phyloP scores from a whole-genome alignment of 1,284 basidiomycete genomes.

The Xanthoconium separans region DNA sequence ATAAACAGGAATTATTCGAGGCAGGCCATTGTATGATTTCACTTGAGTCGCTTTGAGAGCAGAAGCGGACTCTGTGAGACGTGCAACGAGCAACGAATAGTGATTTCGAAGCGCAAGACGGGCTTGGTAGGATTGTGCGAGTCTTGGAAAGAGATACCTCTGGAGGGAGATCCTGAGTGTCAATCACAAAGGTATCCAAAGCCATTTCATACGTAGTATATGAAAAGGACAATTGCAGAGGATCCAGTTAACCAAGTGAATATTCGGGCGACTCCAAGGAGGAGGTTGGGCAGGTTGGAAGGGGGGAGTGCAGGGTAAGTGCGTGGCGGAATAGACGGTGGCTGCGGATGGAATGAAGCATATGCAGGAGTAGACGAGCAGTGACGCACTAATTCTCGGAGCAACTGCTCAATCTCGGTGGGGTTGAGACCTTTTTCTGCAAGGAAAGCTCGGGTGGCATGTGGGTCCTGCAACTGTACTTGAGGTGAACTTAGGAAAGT shows the following conservation, averaged over 20 bases:
- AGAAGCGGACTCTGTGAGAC: constrained; percentile 52
- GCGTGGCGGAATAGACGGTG: constrained; percentile 58
- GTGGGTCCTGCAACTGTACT: constrained; percentile 54
- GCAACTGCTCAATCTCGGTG: constrained; percentile 58
- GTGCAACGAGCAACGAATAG: constrained; percentile 52
- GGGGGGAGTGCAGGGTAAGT: constrained; percentile 71
- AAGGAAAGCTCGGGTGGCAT: constrained; percentile 64
- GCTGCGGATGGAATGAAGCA: constrained; percentile 36
- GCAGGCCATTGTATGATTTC: constrained; percentile 54
- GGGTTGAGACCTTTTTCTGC: constrained; percentile 67
- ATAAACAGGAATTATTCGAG: constrained; percentile 46
- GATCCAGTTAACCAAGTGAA: constrained; percentile 68
- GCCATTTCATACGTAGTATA: constrained; percentile 57
- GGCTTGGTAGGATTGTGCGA: constrained; percentile 56
- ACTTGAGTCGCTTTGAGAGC: constrained; percentile 52
- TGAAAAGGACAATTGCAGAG: constrained; percentile 52
- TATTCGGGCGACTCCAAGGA: constrained; percentile 58
- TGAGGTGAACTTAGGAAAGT: constrained; percentile 66
- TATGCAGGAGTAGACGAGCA: neutral
- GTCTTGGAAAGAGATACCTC: constrained; percentile 67
- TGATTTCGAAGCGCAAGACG: constrained; percentile 59
- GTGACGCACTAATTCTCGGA: constrained; percentile 51
- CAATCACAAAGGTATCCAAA: neutral
- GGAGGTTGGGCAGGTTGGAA: constrained; percentile 64
- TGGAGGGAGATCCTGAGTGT: constrained; percentile 29